Percentiles rank a stretch among this genome's conserved stretches.
Conservation (phyloP, 192 early-diverging fungal genomes). For the Gaertneriomyces semiglobifer region DNA sequence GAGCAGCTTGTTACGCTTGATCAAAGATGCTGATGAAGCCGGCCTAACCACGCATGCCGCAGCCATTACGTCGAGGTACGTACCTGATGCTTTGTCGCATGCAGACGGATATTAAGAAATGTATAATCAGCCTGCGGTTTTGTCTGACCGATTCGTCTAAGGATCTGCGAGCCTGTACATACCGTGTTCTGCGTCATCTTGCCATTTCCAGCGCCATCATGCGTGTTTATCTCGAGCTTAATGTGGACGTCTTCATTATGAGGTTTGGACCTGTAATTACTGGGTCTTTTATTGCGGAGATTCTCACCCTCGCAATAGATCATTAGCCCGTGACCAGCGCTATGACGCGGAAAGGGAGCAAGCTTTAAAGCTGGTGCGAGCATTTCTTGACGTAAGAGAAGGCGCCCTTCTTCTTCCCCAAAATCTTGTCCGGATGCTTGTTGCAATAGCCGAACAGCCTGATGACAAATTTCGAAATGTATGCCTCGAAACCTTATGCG, state of each 20-base stretch:
- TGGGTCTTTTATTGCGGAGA: neutral
- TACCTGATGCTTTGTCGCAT: no score
- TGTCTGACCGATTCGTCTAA: conserved; percentile 44
- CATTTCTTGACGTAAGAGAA: conserved; percentile 62
- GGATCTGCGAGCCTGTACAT: conserved; percentile 63
- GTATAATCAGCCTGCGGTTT: conserved; percentile 28
- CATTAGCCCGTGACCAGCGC: conserved; percentile 57
- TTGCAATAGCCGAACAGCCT: conserved; percentile 72
- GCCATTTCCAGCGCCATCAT: conserved; percentile 42
- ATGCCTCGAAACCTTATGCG: conserved; percentile 73
- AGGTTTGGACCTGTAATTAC: conserved; percentile 42
- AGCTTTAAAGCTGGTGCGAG: conserved; percentile 67
- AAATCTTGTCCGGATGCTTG: conserved; percentile 65
- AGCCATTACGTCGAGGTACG: no score
- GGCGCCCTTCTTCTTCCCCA: conserved; percentile 60
- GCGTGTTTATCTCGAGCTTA: conserved; percentile 43
- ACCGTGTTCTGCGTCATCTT: conserved; percentile 61
- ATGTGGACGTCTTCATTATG: conserved; percentile 72
- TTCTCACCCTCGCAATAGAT: neutral
- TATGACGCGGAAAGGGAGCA: conserved; percentile 76
- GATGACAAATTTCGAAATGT: conserved; percentile 73
- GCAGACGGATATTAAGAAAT: neutral
- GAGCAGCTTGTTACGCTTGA: conserved; percentile 9
- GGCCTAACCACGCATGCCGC: neutral
- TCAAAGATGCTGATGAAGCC: neutral